Conservation (phyloP, 768 basidiomycete genomes). For the Mycena olivaceomarginata region DNA sequence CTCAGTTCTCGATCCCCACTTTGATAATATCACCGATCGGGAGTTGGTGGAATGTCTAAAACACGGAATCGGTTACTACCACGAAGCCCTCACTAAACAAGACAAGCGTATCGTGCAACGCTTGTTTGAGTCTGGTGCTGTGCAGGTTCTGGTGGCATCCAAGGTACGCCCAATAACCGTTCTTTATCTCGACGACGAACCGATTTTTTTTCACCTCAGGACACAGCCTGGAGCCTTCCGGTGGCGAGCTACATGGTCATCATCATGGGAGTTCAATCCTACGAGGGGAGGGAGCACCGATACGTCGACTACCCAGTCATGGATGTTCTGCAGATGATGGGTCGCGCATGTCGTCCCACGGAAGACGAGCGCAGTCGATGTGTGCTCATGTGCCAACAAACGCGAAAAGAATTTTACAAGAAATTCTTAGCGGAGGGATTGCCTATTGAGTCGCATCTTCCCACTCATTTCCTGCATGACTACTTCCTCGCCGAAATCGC, state of each 20-base stretch:
- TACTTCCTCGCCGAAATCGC: conserved; percentile 99
- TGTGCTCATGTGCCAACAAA: conserved; percentile 98
- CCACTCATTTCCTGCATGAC: conserved; percentile 93
- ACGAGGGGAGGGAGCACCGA: conserved; percentile 98
- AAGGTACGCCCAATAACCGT: conserved; percentile 72
- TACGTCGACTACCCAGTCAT: conserved; percentile 99
- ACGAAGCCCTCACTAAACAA: conserved; percentile 93
- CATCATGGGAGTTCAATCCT: conserved; percentile 99
- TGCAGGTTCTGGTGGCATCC: conserved; percentile 95
- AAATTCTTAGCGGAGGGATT: conserved; percentile 98
- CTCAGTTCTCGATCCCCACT: conserved; percentile 89
- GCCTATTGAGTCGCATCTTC: conserved; percentile 96
- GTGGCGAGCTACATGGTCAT: conserved; percentile 98
- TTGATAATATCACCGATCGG: conserved; percentile 89
- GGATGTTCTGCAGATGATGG: conserved; percentile 99
- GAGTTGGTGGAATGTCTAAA: conserved; percentile 87
- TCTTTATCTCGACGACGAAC: background rate
- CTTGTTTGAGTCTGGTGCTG: conserved; percentile 94
- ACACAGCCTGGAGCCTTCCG: conserved; percentile 97
- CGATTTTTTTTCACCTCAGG: conserved; percentile 64
- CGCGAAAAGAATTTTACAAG: conserved; percentile 98
- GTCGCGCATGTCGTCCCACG: conserved; percentile 93
- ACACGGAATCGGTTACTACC: conserved; percentile 96
- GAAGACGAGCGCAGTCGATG: conserved; percentile 95
- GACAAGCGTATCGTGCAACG: conserved; percentile 96